These are phyloP conservation scores for Oxyria digyna DNA, from an alignment of 148 eudicot genomes.

Conservation along the genomic window DNA sequence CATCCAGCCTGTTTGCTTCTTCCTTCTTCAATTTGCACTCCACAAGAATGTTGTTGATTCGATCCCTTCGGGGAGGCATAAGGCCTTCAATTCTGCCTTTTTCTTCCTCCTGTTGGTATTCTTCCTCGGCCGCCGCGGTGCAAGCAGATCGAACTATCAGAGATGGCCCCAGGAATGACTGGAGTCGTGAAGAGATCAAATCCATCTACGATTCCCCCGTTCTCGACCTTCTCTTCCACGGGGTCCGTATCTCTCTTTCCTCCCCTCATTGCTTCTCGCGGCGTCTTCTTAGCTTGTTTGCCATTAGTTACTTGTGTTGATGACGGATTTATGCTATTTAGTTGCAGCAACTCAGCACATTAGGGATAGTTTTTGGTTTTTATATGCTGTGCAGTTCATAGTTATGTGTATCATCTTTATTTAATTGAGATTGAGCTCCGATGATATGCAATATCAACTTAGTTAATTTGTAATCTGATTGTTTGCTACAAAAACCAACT, in stretches of 20 bases:
- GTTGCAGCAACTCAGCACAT: neutral
- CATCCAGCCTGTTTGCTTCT: neutral
- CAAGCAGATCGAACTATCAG: conserved; percentile 54
- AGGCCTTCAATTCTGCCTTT: conserved; percentile 12
- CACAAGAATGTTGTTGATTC: conserved; percentile 10
- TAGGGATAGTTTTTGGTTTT: neutral
- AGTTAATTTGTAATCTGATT: too few relatives aligned
- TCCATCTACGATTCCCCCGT: conserved; percentile 73
- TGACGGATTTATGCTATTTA: neutral
- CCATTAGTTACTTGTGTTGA: neutral
- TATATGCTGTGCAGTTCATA: neutral
- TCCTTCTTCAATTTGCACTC: neutral
- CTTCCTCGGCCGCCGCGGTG: conserved; percentile 54
- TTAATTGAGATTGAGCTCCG: neutral
- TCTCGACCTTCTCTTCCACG: conserved; percentile 85
- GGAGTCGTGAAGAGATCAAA: conserved; percentile 48
- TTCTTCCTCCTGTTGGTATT: conserved; percentile 21
- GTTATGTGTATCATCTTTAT: neutral
- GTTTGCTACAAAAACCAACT: too few relatives aligned
- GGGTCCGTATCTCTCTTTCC: conserved; percentile 25
- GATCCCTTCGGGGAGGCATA: neutral
- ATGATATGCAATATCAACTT: neutral
- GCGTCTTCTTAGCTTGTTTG: neutral
- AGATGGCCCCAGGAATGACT: conserved; percentile 58
- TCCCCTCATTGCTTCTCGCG: neutral